Percentiles rank a stretch among this genome's conserved stretches.
These are phyloP conservation scores for Cercospora sp. DNA, from an alignment of 2,329 filamentous ascomycete genomes.

Conservation along the genomic window DNA sequence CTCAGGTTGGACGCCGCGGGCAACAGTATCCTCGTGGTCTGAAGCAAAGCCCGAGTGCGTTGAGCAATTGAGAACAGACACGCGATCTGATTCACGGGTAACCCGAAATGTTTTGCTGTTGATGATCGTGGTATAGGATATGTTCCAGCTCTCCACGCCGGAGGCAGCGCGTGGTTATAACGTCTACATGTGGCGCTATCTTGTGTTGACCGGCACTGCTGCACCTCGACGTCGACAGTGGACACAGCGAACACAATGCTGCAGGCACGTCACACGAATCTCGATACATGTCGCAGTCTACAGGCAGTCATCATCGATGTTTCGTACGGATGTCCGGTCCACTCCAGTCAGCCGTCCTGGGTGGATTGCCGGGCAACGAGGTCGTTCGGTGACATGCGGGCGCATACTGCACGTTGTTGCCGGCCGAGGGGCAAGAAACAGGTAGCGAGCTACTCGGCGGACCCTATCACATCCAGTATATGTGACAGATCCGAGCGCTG, in stretches of 20 bases:
- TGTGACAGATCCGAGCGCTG: background rate
- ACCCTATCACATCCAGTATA: background rate
- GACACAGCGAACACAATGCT: background rate
- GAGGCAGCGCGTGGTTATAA: conserved; percentile 8
- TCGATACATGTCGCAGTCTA: background rate
- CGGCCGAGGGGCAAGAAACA: background rate
- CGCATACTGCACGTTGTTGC: background rate
- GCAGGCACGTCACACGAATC: conserved; percentile 1
- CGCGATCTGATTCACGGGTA: background rate
- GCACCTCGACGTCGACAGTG: background rate
- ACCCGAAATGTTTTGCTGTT: background rate
- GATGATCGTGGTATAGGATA: conserved; percentile 4
- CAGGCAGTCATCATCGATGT: conserved; percentile 1
- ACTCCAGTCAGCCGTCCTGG: background rate
- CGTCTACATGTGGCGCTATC: background rate
- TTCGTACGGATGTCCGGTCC: background rate
- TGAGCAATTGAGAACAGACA: background rate
- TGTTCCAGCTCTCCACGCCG: conserved; percentile 3
- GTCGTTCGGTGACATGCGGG: background rate
- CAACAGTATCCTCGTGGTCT: background rate
- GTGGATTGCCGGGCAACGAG: conserved; percentile 1
- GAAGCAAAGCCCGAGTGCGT: background rate
- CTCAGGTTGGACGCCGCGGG: background rate
- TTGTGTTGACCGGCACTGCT: background rate
- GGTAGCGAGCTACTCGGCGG: background rate